Evolutionary conservation across 768 basidiomycete species (phyloP).

Genomic region (Cubamyces sp.): DNA sequence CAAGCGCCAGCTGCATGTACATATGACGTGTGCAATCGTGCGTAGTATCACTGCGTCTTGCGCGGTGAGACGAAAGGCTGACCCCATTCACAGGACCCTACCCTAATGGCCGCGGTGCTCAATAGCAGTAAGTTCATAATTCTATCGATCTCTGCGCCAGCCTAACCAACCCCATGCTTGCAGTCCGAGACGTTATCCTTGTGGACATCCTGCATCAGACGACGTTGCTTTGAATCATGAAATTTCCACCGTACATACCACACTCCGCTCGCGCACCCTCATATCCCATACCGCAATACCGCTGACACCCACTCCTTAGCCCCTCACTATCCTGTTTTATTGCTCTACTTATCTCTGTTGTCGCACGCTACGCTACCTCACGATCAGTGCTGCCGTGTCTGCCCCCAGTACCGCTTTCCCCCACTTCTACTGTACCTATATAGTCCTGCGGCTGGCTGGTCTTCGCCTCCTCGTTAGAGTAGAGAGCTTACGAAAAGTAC

Average conservation of each 20-base stretch:
- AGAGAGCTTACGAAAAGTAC: background rate
- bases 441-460: background rate
- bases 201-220: conserved; percentile 27
- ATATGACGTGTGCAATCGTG: conserved; percentile 56
- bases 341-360: conserved; percentile 18
- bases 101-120: conserved; percentile 51
- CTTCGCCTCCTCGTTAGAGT: background rate
- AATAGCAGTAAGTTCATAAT: conserved; percentile 44
- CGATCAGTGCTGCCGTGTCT: background rate
- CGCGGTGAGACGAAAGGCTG: background rate
- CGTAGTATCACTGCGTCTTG: background rate
- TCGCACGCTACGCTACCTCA: background rate
- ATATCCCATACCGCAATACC: background rate
- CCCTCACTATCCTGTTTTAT: conserved; percentile 12
- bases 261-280: no score
- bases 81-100: conserved; percentile 36
- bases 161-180: background rate
- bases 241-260: no score
- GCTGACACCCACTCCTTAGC: background rate
- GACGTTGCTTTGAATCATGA: conserved; percentile 8
- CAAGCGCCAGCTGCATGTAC: conserved; percentile 50
- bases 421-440: conserved; percentile 9
- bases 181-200: conserved; percentile 36
- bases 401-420: background rate
- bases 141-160: background rate